phyloP scores from a whole-genome alignment of 805 yeast genomes.

The Saccharomycopsis synnaedendra region DNA sequence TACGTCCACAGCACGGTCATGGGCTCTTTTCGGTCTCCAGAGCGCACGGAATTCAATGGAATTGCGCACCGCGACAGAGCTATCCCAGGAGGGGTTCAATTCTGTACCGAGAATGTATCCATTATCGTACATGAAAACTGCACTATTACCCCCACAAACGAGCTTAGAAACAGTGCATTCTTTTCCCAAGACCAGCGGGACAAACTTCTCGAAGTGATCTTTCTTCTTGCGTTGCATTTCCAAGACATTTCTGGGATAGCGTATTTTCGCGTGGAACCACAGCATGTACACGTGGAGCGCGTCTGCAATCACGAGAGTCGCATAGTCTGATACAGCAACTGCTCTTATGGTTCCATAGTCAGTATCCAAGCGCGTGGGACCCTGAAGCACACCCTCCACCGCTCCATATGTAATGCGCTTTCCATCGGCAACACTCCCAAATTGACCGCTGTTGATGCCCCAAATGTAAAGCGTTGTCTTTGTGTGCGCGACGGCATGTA shows the following conservation, averaged over 20 bases:
- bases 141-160: constrained; percentile 28
- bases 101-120: constrained; percentile 44
- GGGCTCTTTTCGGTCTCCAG: constrained; percentile 56
- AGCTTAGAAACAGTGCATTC: constrained; percentile 25
- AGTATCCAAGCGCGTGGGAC: constrained; percentile 31
- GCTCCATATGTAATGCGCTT: too few relatives aligned
- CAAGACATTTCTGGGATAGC: constrained; percentile 20
- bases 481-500: constrained; percentile 56
- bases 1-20: constrained; percentile 51
- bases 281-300: constrained; percentile 54
- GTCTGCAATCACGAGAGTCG: constrained; percentile 53
- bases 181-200: constrained; percentile 38
- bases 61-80: constrained; percentile 28
- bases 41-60: constrained; percentile 33
- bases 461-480: constrained; percentile 43
- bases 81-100: constrained; percentile 19
- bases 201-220: constrained; percentile 40
- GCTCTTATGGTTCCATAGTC: constrained; percentile 37
- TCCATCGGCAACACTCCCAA: constrained; percentile 36
- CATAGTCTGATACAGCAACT: constrained; percentile 54
- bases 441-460: constrained; percentile 79
- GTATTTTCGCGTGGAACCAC: constrained; percentile 42
- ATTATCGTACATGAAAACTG: constrained; percentile 42
- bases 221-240: constrained; percentile 18
- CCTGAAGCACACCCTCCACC: too few relatives aligned